These are phyloP conservation scores for Cryphonectria carpinicola DNA, from an alignment of 2,329 filamentous ascomycete species.

Conservation along the genomic window DNA sequence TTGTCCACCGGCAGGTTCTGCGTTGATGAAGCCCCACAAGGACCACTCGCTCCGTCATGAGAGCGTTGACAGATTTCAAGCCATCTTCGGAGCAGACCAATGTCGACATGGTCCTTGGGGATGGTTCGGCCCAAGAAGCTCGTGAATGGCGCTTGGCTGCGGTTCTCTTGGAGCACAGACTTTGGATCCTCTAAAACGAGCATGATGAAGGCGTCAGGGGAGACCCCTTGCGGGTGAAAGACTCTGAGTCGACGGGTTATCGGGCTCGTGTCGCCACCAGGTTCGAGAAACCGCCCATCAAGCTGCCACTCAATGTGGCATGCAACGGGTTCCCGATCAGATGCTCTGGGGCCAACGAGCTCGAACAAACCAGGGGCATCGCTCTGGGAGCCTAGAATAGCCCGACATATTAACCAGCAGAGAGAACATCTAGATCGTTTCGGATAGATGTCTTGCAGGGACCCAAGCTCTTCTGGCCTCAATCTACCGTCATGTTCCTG, in stretches of 20 bases:
- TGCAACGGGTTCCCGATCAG: not conserved
- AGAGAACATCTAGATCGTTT: not conserved
- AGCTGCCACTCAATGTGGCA: slow-evolving; percentile 5
- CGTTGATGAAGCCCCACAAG: not conserved
- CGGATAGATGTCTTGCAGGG: not conserved
- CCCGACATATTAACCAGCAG: not conserved
- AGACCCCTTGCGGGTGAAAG: not conserved
- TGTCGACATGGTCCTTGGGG: not conserved
- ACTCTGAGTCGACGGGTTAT: not conserved
- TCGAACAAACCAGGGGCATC: not conserved
- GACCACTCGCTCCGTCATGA: not conserved
- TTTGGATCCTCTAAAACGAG: not conserved
- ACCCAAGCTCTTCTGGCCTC: not conserved
- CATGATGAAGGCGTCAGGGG: slow-evolving; percentile 11
- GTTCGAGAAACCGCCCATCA: not conserved
- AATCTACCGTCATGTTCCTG: not conserved
- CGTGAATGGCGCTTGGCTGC: not conserved
- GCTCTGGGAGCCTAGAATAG: not conserved
- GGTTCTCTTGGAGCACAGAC: not conserved
- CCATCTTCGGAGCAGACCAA: not conserved
- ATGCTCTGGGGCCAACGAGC: not conserved
- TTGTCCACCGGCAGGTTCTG: not conserved
- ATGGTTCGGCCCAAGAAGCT: slow-evolving; percentile 6
- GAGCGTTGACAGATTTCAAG: not conserved
- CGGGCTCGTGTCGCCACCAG: not conserved